These are phyloP conservation scores for Lepidium campestre DNA, from an alignment of 441 rosid species.

Conservation along the genomic window DNA sequence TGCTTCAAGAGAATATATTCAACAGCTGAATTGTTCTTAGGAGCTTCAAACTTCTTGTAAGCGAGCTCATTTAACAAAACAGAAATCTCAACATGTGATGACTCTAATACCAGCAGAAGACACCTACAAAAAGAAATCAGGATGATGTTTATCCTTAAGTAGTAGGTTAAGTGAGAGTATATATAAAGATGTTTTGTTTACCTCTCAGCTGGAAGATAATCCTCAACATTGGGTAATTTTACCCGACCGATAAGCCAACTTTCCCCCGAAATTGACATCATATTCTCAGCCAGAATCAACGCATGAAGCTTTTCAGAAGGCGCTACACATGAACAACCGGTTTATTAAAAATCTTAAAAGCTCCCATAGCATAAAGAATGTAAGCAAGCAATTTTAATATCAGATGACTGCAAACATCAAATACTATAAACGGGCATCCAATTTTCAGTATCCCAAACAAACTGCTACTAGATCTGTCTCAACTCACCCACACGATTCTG, in stretches of 20 bases:
- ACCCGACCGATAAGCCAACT: constrained; percentile 62
- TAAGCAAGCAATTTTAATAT: neutral
- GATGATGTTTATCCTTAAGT: neutral
- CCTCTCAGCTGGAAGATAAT: constrained; percentile 62
- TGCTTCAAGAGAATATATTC: constrained; percentile 56
- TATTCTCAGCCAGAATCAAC: constrained; percentile 71
- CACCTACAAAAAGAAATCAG: constrained; percentile 51
- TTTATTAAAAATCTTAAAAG: constrained; percentile 2
- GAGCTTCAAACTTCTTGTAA: constrained; percentile 80
- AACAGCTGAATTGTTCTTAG: constrained; percentile 42
- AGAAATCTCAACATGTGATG: constrained; percentile 84
- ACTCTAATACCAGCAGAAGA: constrained; percentile 77
- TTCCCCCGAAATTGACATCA: constrained; percentile 58
- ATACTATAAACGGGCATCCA: neutral
- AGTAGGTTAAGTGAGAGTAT: neutral
- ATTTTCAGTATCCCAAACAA: neutral
- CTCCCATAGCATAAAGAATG: constrained; percentile 5
- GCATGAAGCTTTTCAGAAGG: constrained; percentile 79
- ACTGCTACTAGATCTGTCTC: constrained; percentile 4
- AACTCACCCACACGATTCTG: constrained; percentile 85
- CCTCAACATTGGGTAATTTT: constrained; percentile 46
- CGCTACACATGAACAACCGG: constrained; percentile 42
- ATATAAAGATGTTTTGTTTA: constrained; percentile 16
- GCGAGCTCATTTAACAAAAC: constrained; percentile 83
- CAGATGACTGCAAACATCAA: neutral